A percentile compares a stretch with the other conserved stretches of the same genome.
These are phyloP conservation scores for Salmacisia buchloeana DNA, from an alignment of 1,284 basidiomycete genomes.

Conservation along the genomic window DNA sequence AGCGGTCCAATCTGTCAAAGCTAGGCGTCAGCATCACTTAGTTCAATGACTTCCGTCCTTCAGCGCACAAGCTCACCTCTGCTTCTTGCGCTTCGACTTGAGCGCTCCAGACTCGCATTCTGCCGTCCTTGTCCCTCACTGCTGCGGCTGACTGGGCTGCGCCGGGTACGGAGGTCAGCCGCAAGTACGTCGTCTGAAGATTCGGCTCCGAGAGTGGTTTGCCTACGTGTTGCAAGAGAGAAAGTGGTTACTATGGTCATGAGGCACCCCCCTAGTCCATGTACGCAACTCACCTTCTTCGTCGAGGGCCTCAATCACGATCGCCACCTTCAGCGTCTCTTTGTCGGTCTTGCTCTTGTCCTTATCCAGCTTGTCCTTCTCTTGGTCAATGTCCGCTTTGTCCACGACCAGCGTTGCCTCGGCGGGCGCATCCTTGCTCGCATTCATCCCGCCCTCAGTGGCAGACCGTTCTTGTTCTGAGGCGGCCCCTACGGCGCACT, in stretches of 20 bases:
- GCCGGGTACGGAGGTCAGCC: slow-evolving; percentile 28
- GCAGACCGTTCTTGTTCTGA: too few species aligned
- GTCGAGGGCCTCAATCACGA: slow-evolving; percentile 46
- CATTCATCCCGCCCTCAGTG: too few species aligned
- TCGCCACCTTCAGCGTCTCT: slow-evolving; percentile 39
- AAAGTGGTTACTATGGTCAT: not conserved
- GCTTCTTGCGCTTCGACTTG: slow-evolving; percentile 45
- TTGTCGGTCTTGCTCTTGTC: slow-evolving; percentile 23
- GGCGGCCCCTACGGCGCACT: not conserved
- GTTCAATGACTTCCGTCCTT: not conserved
- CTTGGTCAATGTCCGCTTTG: slow-evolving; percentile 29
- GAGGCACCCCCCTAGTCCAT: not conserved
- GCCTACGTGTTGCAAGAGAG: slow-evolving; percentile 5
- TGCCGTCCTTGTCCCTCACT: not conserved
- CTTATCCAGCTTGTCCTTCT: not conserved
- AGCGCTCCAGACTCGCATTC: slow-evolving; percentile 22
- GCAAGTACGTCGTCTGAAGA: slow-evolving; percentile 38
- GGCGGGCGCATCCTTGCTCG: slow-evolving; percentile 2
- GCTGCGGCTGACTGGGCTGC: slow-evolving; percentile 12
- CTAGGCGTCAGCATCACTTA: not conserved
- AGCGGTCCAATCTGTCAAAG: slow-evolving; percentile 33
- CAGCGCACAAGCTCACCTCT: slow-evolving; percentile 12
- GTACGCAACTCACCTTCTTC: slow-evolving; percentile 17
- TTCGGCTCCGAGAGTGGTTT: slow-evolving; percentile 36
- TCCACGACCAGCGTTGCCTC: slow-evolving; percentile 15